Evolutionary conservation across 306 rosid genomes (phyloP), one percentile per base, ranked within the genome.

Genomic region (Prunus mume): DNA sequence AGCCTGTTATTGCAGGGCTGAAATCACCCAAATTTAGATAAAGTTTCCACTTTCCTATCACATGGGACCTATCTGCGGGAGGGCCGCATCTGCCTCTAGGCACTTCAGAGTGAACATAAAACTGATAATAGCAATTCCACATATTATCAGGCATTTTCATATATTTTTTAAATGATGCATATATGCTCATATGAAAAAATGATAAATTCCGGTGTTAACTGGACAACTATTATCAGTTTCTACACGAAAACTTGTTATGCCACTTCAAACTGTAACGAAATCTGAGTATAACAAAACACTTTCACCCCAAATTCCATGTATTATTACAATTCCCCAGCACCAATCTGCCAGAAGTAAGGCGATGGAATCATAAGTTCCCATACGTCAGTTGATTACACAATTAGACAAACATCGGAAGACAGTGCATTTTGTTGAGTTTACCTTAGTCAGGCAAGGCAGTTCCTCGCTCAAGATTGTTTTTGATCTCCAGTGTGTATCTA

Each of bases 391-490:
- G 68, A 58, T 73, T 58, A 24, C 64, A 2, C 57, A 58, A 62
- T 28, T 57, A 68, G 11, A 46, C 7, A 54, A 63, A 6, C 25
- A 79, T 34, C 50, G 27, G 9, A 11, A 22, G 3, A 73, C 14
- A 14, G 18, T 24, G 28, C 61, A 43, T 19, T 11, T 5, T 62
- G 56, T 41, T 13, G 28, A 18, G 78, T 82, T 79, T 69, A 54
- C 78, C 84, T 87, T 78, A 95, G 81, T 95, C 98, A 2, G 99
- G 98, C 76, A 95, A 79, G 10, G 99, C 99, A 76, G 99, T 95
- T 81, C 99, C 98, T 3, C 99, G 92, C 88, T 95, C 99, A 14
- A 95, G 99, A 82, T 95, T 95, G 87, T 95, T 95, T 81, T 95
- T 95, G 67, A 95, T 95, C 90, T 95, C 99, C 87, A 95, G 78